Percentiles rank a stretch among this genome's conserved stretches.
Conservation (phyloP, 306 rosid species). For the Dryas alaskensis region DNA sequence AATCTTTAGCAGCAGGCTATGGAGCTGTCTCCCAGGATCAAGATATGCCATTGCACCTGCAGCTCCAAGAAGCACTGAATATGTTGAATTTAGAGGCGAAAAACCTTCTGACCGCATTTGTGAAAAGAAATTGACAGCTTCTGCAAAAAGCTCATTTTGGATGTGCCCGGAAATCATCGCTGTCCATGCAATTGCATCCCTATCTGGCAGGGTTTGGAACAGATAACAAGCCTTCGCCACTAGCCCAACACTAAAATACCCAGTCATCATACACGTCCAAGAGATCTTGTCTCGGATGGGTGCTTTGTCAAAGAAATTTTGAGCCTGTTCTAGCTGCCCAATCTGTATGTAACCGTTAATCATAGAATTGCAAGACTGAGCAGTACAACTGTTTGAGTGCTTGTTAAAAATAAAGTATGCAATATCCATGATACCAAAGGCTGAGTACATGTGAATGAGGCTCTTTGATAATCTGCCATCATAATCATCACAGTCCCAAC, state of each 20-base stretch:
- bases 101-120: slow-evolving; percentile 54
- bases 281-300: slow-evolving; percentile 51
- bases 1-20: slow-evolving; percentile 56
- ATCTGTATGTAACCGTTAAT: slow-evolving; percentile 57
- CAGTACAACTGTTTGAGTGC: slow-evolving; percentile 23
- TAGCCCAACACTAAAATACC: slow-evolving; percentile 53
- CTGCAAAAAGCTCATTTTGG: slow-evolving; percentile 55
- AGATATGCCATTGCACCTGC: slow-evolving; percentile 74
- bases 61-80: slow-evolving; percentile 68
- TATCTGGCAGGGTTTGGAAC: slow-evolving; percentile 56
- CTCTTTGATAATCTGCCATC: slow-evolving; percentile 59
- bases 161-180: slow-evolving; percentile 63
- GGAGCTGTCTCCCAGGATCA: slow-evolving; percentile 67
- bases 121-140: slow-evolving; percentile 48
- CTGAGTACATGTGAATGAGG: slow-evolving; percentile 71
- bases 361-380: slow-evolving; percentile 59
- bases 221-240: slow-evolving; percentile 50
- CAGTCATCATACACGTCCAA: slow-evolving; percentile 62
- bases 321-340: slow-evolving; percentile 39
- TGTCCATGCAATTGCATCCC: slow-evolving; percentile 72
- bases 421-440: slow-evolving; percentile 47
- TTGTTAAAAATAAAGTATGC: slow-evolving; percentile 40
- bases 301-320: slow-evolving; percentile 42
- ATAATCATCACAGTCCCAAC: slow-evolving; percentile 48
- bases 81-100: slow-evolving; percentile 49